Conservation (phyloP, 2,329 filamentous ascomycete species). For the Bipolaris victoriae region DNA sequence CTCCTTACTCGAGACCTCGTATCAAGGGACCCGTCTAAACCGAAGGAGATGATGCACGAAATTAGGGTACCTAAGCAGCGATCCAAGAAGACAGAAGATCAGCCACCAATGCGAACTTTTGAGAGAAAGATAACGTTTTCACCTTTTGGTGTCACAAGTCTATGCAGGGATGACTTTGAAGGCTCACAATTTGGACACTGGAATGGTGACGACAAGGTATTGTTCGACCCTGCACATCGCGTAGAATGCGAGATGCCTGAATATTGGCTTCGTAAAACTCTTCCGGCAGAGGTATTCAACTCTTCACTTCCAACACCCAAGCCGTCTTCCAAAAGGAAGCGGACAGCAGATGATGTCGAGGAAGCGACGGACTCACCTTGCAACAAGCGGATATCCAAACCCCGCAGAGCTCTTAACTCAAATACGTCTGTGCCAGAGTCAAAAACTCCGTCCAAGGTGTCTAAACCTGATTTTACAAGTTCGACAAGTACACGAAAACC, state of each 20-base stretch:
- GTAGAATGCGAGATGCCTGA: constrained; percentile 48
- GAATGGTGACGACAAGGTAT: constrained; percentile 17
- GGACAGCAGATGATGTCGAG: constrained; percentile 1
- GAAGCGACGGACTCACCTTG: background rate
- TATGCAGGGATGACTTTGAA: constrained; percentile 38
- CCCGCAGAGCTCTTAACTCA: background rate
- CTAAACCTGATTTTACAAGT: background rate
- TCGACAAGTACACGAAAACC: background rate
- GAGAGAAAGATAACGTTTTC: constrained; percentile 48
- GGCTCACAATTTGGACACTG: constrained; percentile 37
- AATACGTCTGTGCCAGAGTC: background rate
- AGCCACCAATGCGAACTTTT: constrained; percentile 9
- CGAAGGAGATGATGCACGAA: constrained; percentile 28
- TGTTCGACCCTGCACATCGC: constrained; percentile 41
- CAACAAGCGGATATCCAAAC: constrained; percentile 10
- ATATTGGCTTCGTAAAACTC: constrained; percentile 39
- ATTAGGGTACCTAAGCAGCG: constrained; percentile 42
- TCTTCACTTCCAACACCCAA: constrained; percentile 18
- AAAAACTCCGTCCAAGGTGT: background rate
- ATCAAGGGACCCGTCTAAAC: constrained; percentile 9
- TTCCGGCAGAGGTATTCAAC: constrained; percentile 34
- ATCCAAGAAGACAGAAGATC: constrained; percentile 27
- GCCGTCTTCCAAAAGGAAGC: constrained; percentile 23
- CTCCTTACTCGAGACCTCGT: constrained; percentile 41
- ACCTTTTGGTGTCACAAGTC: constrained; percentile 38